Base-by-base conservation (phyloP, 2,329 filamentous ascomycete species). In the Verticillium alfalfae region DNA sequence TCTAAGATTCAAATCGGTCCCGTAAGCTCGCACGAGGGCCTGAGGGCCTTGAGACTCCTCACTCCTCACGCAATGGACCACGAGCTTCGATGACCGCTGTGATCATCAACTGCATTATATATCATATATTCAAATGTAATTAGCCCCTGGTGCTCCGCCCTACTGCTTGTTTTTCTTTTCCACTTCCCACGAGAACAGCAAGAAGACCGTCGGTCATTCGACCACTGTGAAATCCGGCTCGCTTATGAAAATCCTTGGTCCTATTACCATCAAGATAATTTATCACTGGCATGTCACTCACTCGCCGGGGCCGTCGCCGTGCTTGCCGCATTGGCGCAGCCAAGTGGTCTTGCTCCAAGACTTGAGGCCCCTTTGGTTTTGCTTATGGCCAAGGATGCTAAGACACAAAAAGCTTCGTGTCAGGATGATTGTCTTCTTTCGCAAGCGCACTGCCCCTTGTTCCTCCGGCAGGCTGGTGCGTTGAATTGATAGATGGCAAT, bases 31-130 rank as follows among this genome's bases (percentile, higher is more conserved):
- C 2, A 45, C 22, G 22, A 22, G 22, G 22, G 22, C 22, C 22
- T 56, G 79, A 0, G n/a, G 8, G 15, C 16, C 16, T 8, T 3
- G 39, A n/a, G 26, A 31, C 26, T 31, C 4, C 26, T 31, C 26
- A 4, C 26, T 4, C 4, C 39, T 56, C 15, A 18, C 16, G 82
- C 79, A 0, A 86, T 31, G 26, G 5, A 31, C 26, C 26, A 31
- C 26, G 26, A 31, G 26, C 26, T 31, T 31, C 26, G 26, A 31
- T 5, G 26, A 31, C 26, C 26, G 26, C 26, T 31, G 26, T 31
- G 26, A 31, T 31, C 26, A 31, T 31, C 26, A 5, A 31, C 39
- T n/a, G 15, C 39, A n/a, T n/a, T 45, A 8, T 45, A 45, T 45
- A 45, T 7, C 39, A 45, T n/a, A 3, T 31, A 5, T 31, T 31